A percentile compares a stretch with the other conserved stretches of the same genome.
phyloP scores from a whole-genome alignment of 148 eudicot species.

The Fagopyrum homotropicum region DNA sequence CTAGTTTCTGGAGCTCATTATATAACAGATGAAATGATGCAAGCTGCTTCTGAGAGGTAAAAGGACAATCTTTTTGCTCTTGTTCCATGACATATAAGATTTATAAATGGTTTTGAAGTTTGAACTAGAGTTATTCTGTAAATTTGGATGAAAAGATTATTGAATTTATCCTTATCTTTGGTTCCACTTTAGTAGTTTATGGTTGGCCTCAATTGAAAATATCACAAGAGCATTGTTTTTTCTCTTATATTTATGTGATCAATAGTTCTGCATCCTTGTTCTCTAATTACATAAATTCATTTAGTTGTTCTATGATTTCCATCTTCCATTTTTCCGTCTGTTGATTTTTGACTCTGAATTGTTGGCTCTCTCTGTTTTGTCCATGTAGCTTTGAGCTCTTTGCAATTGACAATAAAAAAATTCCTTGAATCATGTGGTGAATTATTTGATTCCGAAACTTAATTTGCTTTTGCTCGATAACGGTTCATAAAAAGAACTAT shows the following conservation, averaged over 20 bases:
- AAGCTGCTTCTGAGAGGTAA: slow-evolving; percentile 95
- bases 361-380: not conserved
- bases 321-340: not conserved
- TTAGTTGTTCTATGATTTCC: not conserved
- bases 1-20: slow-evolving; percentile 85
- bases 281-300: not conserved
- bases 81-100: not conserved
- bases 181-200: not conserved
- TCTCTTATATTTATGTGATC: not conserved
- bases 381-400: not conserved
- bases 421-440: not conserved
- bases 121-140: not conserved
- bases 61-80: not conserved
- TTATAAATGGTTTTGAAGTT: not conserved
- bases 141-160: slow-evolving; percentile 1
- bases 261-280: not conserved
- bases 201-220: not conserved
- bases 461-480: not conserved
- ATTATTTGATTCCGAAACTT: not conserved
- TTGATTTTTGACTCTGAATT: not conserved
- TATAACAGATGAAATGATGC: slow-evolving; percentile 89
- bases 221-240: not conserved
- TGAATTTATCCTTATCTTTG: not conserved
- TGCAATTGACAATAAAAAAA: not conserved
- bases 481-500: not conserved